Conservation (phyloP, 108 stramenopile genomes). For the Cylindrotheca fusiformis region DNA sequence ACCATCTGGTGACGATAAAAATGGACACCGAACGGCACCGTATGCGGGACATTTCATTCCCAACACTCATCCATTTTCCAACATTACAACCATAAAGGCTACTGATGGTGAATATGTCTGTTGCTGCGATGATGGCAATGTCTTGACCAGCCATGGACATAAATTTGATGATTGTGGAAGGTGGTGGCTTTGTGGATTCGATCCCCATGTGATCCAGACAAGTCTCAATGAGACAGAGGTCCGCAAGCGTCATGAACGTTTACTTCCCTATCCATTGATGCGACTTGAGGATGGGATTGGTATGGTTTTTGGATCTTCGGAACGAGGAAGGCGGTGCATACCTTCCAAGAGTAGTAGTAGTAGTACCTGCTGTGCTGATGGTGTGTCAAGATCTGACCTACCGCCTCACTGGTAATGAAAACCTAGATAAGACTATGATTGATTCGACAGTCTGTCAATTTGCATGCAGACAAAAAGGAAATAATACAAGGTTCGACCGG, state of each 20-base stretch:
- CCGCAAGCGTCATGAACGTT: not conserved
- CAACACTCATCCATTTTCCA: slow-evolving; percentile 1
- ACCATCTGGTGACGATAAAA: not conserved
- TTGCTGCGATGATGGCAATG: slow-evolving; percentile 6
- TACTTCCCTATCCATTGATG: not conserved
- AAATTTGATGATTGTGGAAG: not conserved
- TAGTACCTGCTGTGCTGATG: no score
- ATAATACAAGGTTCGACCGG: no score
- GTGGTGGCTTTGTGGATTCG: slow-evolving; percentile 4
- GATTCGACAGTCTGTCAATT: no score
- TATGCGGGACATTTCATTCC: slow-evolving; percentile 4
- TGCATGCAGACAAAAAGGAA: no score
- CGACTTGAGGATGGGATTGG: slow-evolving; percentile 1
- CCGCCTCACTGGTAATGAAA: no score
- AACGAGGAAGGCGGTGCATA: not conserved
- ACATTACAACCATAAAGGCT: not conserved
- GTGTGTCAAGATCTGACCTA: no score
- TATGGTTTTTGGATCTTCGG: slow-evolving; percentile 2
- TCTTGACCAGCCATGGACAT: not conserved
- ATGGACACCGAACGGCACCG: not conserved
- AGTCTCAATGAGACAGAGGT: not conserved
- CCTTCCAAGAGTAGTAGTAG: slow-evolving; percentile 11
- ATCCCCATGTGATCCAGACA: not conserved
- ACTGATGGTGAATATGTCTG: not conserved
- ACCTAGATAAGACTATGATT: no score